Evolutionary conservation across 2,329 filamentous ascomycete genomes (phyloP).

Genomic region (Phialophora macrospora): DNA sequence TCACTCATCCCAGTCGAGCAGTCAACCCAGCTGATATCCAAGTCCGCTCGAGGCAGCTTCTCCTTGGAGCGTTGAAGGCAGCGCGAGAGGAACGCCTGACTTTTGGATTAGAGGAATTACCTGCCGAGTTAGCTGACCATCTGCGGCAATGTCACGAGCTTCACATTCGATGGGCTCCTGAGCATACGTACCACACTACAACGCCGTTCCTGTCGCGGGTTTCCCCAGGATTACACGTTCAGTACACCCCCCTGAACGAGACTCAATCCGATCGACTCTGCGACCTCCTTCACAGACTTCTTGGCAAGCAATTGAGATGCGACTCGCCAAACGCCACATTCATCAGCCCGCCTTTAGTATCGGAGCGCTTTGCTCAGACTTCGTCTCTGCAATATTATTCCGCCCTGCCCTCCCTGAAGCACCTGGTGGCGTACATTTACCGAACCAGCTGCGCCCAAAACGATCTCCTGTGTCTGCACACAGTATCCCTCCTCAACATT

Average conservation of each 20-base stretch:
- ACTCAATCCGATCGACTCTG: slow-evolving; percentile 57
- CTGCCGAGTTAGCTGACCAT: slow-evolving; percentile 63
- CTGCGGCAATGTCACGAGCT: slow-evolving; percentile 71
- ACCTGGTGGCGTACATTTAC: slow-evolving; percentile 61
- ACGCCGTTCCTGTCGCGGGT: slow-evolving; percentile 75
- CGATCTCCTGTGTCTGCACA: slow-evolving; percentile 58
- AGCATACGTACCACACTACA: slow-evolving; percentile 61
- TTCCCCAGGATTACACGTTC: slow-evolving; percentile 80
- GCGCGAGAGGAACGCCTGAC: slow-evolving; percentile 81
- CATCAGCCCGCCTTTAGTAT: slow-evolving; percentile 61
- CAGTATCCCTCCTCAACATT: slow-evolving; percentile 51
- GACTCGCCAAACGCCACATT: slow-evolving; percentile 61
- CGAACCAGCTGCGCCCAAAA: slow-evolving; percentile 57
- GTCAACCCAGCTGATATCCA: slow-evolving; percentile 68
- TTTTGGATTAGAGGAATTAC: slow-evolving; percentile 73
- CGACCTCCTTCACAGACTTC: slow-evolving; percentile 60
- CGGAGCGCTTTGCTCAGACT: slow-evolving; percentile 65
- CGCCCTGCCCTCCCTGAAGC: slow-evolving; percentile 61
- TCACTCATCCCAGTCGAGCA: slow-evolving; percentile 33
- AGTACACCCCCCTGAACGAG: slow-evolving; percentile 65
- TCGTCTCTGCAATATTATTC: slow-evolving; percentile 74
- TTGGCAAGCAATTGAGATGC: slow-evolving; percentile 64
- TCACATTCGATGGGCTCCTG: slow-evolving; percentile 77
- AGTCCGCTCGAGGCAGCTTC: slow-evolving; percentile 59
- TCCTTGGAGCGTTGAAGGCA: slow-evolving; percentile 66